Evolutionary conservation across 2,329 filamentous ascomycete genomes (phyloP), one percentile per base, ranked within the genome.

Genomic region (Cladosporium austrohemisphaericum): DNA sequence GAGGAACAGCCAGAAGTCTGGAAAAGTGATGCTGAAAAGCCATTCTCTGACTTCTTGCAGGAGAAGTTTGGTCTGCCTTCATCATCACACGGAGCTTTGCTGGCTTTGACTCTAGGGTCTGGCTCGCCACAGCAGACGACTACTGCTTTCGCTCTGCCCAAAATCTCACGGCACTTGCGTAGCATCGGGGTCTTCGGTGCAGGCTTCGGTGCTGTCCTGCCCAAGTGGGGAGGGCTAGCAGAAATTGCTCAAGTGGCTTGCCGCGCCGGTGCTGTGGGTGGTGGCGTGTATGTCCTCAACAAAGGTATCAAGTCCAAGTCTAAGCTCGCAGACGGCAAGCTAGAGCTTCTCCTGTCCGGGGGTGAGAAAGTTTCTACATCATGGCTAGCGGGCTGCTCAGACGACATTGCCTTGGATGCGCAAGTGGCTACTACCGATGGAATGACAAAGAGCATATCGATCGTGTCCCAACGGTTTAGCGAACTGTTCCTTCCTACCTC

Each of bases 171-270:
- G 36, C 91, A 98, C 68, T 72, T 97, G 43, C 79, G 80, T 11
- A 96, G 92, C 0, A 91, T 94, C 68, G 91, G 92, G 6, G 73
- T 88, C 4, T 92, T 96, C 59, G 92, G 92, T 0, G 80, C 86
- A 40, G 90, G 92, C 8, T 97, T 97, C 65, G 88, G 88, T 44
- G 88, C 89, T 38, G 82, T 98, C 10, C 81, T 95, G 57, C 85
- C 91, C 18, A 96, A 95, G 75, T 98, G 90, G 85, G 92, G 92
- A 38, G 90, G 92, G 22, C 76, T 86, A 38, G 86, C 89, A 25
- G 92, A 98, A 69, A 82, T 97, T 52, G 83, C 87, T 23, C 92
- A 98, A 72, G 90, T 95, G 19, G 88, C 84, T 4, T 97, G 93
- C 65, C 86, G 92, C 58, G 89, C 92, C 31, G 84, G 85, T 54